Base-by-base conservation (phyloP, 2,329 filamentous ascomycete species). In the Chrysoporthe deuterocubensis region DNA sequence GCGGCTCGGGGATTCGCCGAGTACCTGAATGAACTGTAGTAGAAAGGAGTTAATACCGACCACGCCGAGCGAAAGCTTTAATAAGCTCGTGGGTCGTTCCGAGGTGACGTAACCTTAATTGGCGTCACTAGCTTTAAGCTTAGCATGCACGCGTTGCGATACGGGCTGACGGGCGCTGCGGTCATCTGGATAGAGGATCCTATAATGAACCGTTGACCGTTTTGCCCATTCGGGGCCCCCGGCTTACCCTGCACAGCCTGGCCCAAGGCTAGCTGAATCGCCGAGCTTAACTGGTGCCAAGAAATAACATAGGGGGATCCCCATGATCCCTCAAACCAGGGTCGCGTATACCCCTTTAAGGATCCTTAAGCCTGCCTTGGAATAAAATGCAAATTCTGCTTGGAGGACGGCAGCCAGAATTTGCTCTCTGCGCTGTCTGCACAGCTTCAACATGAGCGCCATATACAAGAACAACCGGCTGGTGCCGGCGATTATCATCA, bases 401-500 rank as follows among this genome's bases (percentile, higher is more conserved):
- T 21, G 50, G 9, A 34, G 13, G 26, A 26, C 13, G 13, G 32
- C n/a, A 32, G 50, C 21, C 26, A 21, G 18, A 7, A 26, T 4
- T 18, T 16, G 14, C 18, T 2, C 5, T 62, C 21, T 5, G 5
- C 37, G 11, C 13, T n/a, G 42, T 14, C n/a, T 54, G 4, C 21
- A 32, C 21, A 21, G 21, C 14, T 37, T 56, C 40, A 64, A 72
- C 64, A 69, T 69, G 60, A 65, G 61, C 37, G 34, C 43, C 56
- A 69, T 46, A 61, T 72, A 74, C 66, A 69, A 70, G 66, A 72
- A 75, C 66, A 74, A 74, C 56, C 73, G 71, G 59, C 70, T 73
- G 63, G 71, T 74, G 69, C 73, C 73, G 9, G 58, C 73, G 37
- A 74, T 75, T 68, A 63, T 74, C 50, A 67, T 74, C 61, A 72